Evolutionary conservation across 257 asterid species (phyloP), one percentile per base, ranked within the genome.

Genomic region (Nicotiana otophora): DNA sequence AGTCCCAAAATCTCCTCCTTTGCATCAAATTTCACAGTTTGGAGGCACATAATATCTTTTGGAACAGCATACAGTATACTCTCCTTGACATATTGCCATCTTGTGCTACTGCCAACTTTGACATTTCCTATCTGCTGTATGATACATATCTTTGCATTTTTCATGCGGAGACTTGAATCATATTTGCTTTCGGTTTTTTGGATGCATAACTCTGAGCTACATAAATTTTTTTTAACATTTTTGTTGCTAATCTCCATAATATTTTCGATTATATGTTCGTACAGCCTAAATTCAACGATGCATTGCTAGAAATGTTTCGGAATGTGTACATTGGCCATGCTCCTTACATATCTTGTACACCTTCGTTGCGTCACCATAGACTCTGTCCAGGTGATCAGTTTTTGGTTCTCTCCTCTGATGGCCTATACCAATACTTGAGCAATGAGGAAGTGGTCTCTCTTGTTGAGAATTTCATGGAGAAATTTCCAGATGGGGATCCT

Each of bases 401-500:
- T 88, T 86, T 95, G 92, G 96, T 95, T 88, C 97, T 95, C 87
- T 95, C 97, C 57, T 95, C 98, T 34, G 99, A 95, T 92, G 99
- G 99, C 70, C 88, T 94, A 87, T 95, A 95, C 90, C 99, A 95
- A 88, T 94, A 95, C 80, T 92, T 95, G 86, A 92, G 94, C 91
- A 95, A 95, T 87, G 91, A 94, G 90, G 99, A 95, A 82, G 99
- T 95, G 83, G 98, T 95, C 86, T 87, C 92, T 58, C 92, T 79
- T 88, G 97, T 94, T 83, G 96, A 92, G 84, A 94, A 90, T 85
- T 95, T 95, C 87, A 87, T 95, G 96, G 97, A 94, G 92, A 93
- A 91, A 90, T 92, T 88, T 89, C 97, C 98, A 39, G 99, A 95
- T 83, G 99, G 99, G 61, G 99, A 95, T 84, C 99, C 99, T 67